Evolutionary conservation across 805 yeast genomes (phyloP).

Genomic region (Candida orba): DNA sequence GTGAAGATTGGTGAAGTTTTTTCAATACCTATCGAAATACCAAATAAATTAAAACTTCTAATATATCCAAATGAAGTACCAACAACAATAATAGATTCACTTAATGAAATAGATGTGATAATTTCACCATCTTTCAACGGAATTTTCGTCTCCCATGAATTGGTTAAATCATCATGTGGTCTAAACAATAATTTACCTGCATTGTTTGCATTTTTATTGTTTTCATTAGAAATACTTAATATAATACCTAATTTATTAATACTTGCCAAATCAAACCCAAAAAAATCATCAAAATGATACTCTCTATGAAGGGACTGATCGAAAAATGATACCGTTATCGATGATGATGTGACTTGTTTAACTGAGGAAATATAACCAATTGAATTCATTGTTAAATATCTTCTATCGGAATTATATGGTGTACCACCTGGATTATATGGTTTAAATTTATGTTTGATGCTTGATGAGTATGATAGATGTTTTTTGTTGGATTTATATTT

Average conservation of each 20-base stretch:
- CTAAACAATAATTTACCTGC: conserved; percentile 51
- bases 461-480: conserved; percentile 4
- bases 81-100: conserved; percentile 50
- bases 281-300: conserved; percentile 76
- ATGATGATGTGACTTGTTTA: conserved; percentile 46
- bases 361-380: conserved; percentile 81
- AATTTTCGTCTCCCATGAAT: conserved; percentile 64
- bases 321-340: conserved; percentile 83
- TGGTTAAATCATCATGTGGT: conserved; percentile 55
- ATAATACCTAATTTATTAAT: conserved; percentile 61
- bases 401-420: conserved; percentile 61
- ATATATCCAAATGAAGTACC: conserved; percentile 75
- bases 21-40: conserved; percentile 64
- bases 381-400: conserved; percentile 75
- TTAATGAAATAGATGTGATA: conserved; percentile 63
- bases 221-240: conserved; percentile 43
- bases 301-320: conserved; percentile 71
- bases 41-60: conserved; percentile 62
- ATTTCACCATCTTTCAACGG: conserved; percentile 47
- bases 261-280: conserved; percentile 67
- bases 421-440: conserved; percentile 88
- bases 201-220: conserved; percentile 22
- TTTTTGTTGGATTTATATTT: conserved; percentile 5
- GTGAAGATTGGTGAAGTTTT: conserved; percentile 69
- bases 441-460: conserved; percentile 28